These are phyloP conservation scores for Pyrenochaeta sp. DNA, from an alignment of 2,329 filamentous ascomycete genomes.

Conservation along the genomic window DNA sequence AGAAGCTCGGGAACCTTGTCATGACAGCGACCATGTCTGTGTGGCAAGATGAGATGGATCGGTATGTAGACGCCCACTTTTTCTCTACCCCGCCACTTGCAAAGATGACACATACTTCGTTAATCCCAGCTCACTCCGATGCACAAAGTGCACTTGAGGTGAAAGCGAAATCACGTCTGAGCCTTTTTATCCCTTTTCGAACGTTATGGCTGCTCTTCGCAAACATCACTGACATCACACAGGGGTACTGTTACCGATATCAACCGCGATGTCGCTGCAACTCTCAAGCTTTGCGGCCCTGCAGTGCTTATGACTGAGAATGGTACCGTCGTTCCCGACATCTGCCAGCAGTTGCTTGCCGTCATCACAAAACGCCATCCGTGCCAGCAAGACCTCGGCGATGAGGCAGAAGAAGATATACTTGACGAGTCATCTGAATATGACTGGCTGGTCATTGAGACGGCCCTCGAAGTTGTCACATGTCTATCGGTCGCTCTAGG, in stretches of 20 bases:
- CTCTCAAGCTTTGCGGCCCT: slow-evolving; percentile 89
- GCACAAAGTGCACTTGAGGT: slow-evolving; percentile 84
- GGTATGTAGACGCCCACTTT: slow-evolving; percentile 69
- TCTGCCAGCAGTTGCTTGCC: slow-evolving; percentile 76
- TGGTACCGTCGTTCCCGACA: slow-evolving; percentile 71
- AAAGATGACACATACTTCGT: slow-evolving; percentile 84
- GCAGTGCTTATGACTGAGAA: slow-evolving; percentile 79
- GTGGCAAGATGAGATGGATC: slow-evolving; percentile 90
- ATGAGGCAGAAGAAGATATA: slow-evolving; percentile 74
- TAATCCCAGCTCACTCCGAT: slow-evolving; percentile 99
- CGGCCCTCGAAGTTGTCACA: slow-evolving; percentile 87
- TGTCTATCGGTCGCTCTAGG: slow-evolving; percentile 86
- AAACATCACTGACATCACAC: slow-evolving; percentile 27
- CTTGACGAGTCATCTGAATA: slow-evolving; percentile 86
- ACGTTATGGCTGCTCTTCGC: slow-evolving; percentile 16
- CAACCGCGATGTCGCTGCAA: slow-evolving; percentile 90
- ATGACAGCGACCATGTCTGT: slow-evolving; percentile 83
- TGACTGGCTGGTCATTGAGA: slow-evolving; percentile 97
- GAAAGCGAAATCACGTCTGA: slow-evolving; percentile 76
- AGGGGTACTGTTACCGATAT: slow-evolving; percentile 93
- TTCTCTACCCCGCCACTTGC: slow-evolving; percentile 19
- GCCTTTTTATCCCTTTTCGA: slow-evolving; percentile 53
- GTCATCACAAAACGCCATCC: slow-evolving; percentile 91
- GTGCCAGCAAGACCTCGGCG: slow-evolving; percentile 90
- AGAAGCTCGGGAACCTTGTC: slow-evolving; percentile 86